Base-by-base conservation (phyloP, 768 basidiomycete species). In the Russula sp. region DNA sequence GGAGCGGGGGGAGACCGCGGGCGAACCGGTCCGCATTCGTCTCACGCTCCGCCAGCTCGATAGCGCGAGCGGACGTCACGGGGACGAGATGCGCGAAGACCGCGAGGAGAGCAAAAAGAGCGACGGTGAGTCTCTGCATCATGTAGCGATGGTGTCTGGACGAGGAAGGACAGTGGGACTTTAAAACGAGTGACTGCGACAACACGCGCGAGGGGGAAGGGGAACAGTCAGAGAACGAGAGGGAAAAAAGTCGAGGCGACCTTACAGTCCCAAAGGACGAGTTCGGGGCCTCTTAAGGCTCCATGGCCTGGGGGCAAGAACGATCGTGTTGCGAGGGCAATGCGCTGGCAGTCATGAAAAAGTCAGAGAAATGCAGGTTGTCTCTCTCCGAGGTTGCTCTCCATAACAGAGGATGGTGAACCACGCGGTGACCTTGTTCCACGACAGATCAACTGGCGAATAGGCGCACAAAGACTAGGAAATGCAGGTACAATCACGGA, bases 41-140 rank as follows among this genome's bases (percentile, higher is more conserved):
- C 5, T 61, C 59, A 20, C 52, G 59, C n/a, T 48, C 27, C 47
- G 3, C 31, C 2, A 31, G 7, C 2, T 6, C 14, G 14, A 32
- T 32, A 11, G 16, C 44, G 6, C 11, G 14, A 32, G 50, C 62
- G n/a, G 32, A 22, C 1, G 59, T 31, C 22, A 22, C 27, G 3
- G 62, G 56, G 9, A 35, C 31, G 20, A 57, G 44, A 22, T 47
- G 22, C 3, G 56, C 62, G 27, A 63, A 40, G 4, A 63, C 4
- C 9, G 55, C 50, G 51, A 63, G 22, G 22, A 57, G 32, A 34
- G 50, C 51, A 37, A 63, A 47, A 40, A 63, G 40, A 42, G 48
- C 35, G 44, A 63, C 5, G 27, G 51, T 20, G 44, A 57, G 35
- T 42, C 20, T 62, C 49, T 51, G 48, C 55, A 62, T 62, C 56